phyloP scores from a whole-genome alignment of 1,139 yeast species.

The Lodderomyces theae region DNA sequence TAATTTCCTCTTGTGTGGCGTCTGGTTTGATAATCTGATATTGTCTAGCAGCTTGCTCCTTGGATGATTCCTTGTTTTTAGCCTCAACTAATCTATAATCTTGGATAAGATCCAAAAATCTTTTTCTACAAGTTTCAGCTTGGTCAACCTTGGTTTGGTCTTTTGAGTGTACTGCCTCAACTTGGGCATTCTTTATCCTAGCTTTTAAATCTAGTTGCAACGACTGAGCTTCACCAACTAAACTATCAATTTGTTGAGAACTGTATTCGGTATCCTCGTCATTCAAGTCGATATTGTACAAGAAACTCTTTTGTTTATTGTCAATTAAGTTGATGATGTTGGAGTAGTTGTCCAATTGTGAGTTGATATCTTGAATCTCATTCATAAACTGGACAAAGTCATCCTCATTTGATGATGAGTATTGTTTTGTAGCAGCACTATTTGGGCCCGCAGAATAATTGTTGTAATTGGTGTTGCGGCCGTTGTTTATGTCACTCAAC shows the following conservation, averaged over 20 bases:
- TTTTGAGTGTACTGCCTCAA: constrained; percentile 51
- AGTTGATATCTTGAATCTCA: constrained; percentile 79
- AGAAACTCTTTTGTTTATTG: constrained; percentile 74
- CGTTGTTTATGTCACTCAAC: constrained; percentile 32
- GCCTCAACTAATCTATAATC: constrained; percentile 86
- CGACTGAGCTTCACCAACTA: constrained; percentile 75
- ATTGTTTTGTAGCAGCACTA: constrained; percentile 10
- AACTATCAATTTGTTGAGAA: constrained; percentile 73
- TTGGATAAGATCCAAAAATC: constrained; percentile 82
- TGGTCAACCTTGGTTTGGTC: constrained; percentile 85
- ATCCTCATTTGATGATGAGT: constrained; percentile 30
- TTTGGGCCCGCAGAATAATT: background rate
- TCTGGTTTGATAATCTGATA: constrained; percentile 90
- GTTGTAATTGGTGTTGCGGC: constrained; percentile 7
- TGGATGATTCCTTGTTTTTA: constrained; percentile 78
- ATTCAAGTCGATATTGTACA: constrained; percentile 73
- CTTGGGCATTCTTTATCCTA: constrained; percentile 74
- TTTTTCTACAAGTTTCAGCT: constrained; percentile 83
- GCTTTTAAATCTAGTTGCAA: constrained; percentile 72
- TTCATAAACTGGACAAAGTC: constrained; percentile 80
- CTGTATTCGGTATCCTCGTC: constrained; percentile 73
- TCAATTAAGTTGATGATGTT: constrained; percentile 74
- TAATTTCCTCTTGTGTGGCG: constrained; percentile 81
- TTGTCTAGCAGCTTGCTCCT: constrained; percentile 89
- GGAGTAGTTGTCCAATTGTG: constrained; percentile 77